Conservation (phyloP, 108 stramenopile genomes). For the Epipyxis sp. region DNA sequence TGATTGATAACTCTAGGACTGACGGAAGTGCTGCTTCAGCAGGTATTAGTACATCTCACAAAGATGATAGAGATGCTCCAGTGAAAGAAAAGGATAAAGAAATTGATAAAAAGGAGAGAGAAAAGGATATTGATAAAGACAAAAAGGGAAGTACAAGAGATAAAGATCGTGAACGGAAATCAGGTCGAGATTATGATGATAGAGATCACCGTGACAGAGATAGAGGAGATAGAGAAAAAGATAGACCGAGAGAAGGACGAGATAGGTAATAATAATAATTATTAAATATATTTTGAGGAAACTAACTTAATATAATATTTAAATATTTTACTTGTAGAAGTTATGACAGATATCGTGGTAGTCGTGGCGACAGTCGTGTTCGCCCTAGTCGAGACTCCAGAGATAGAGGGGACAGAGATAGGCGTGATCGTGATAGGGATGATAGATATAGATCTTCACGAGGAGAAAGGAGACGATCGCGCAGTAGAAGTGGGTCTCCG, state of each 20-base stretch:
- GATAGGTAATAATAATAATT: background rate
- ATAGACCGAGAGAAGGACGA: background rate
- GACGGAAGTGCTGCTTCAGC: too few relatives aligned
- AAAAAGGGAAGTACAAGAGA: background rate
- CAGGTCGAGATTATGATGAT: constrained; percentile 9
- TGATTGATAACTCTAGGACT: too few relatives aligned
- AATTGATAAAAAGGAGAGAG: constrained; percentile 25
- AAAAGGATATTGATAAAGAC: constrained; percentile 15
- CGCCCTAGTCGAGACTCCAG: background rate
- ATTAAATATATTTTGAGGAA: background rate
- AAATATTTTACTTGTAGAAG: too few relatives aligned
- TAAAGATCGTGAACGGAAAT: background rate
- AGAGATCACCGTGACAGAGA: background rate
- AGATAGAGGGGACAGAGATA: background rate
- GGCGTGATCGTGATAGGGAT: background rate
- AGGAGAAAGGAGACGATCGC: background rate
- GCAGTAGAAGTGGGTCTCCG: background rate
- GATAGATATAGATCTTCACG: background rate
- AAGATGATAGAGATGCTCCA: background rate
- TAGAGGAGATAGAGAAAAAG: constrained; percentile 19
- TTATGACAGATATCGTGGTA: constrained; percentile 7
- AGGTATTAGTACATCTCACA: too few relatives aligned
- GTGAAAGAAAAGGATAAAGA: constrained; percentile 12
- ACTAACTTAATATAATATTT: too few relatives aligned
- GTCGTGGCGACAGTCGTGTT: background rate